phyloP scores from a whole-genome alignment of 805 yeast genomes.

The Lipomyces orientalis region DNA sequence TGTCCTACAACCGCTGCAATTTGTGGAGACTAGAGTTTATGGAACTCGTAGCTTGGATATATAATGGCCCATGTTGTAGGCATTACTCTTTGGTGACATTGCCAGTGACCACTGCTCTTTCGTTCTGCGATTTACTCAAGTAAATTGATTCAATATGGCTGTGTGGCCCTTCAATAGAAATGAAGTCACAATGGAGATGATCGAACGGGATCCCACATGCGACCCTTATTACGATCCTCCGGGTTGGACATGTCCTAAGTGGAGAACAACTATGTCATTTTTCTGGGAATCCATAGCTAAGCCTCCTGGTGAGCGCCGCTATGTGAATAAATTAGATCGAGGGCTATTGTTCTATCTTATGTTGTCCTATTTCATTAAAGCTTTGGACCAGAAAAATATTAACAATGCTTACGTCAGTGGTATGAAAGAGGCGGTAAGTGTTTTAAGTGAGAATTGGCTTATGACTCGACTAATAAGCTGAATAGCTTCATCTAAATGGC shows the following conservation, averaged over 20 bases:
- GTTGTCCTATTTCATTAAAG: conserved; percentile 53
- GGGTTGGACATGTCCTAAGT: conserved; percentile 27
- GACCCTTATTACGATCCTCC: conserved; percentile 36
- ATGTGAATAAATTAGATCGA: conserved; percentile 47
- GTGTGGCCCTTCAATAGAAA: conserved; percentile 29
- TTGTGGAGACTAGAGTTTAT: no score
- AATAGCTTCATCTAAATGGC: conserved; percentile 40
- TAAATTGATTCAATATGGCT: conserved; percentile 11
- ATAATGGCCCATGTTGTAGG: no score
- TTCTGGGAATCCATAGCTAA: conserved; percentile 35
- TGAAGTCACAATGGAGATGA: conserved; percentile 34
- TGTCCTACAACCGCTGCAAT: no score
- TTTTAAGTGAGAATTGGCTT: conserved; percentile 38
- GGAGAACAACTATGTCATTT: conserved; percentile 22
- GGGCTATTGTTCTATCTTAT: conserved; percentile 51
- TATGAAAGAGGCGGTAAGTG: conserved; percentile 57
- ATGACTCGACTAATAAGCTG: conserved; percentile 40
- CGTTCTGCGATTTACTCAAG: no score
- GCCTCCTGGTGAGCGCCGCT: conserved; percentile 42
- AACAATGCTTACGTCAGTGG: conserved; percentile 74
- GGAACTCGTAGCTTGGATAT: no score
- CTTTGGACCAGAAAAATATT: conserved; percentile 63
- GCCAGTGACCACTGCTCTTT: no score
- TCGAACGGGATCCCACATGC: conserved; percentile 27
- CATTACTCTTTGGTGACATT: no score